Conservation (phyloP, 768 basidiomycete genomes). For the Amyloporia xantha region DNA sequence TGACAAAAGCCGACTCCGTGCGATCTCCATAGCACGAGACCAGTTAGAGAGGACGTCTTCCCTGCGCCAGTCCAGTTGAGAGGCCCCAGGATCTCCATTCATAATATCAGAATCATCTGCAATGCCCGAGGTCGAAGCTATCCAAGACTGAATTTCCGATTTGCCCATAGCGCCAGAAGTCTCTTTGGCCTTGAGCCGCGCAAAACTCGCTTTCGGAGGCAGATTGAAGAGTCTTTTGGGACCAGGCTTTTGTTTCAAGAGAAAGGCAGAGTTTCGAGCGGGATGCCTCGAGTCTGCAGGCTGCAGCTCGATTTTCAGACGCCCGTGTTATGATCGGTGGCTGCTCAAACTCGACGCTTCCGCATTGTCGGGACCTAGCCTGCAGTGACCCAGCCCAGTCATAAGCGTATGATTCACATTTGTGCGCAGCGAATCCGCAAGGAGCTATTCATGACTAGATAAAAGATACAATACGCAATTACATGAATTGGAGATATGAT, state of each 20-base stretch:
- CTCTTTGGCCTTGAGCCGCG: slow-evolving; percentile 47
- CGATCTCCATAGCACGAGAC: slow-evolving; percentile 46
- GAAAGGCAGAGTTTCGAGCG: not conserved
- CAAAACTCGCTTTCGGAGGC: slow-evolving; percentile 30
- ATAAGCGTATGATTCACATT: not conserved
- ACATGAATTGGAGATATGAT: not conserved
- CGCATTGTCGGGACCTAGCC: too few species aligned
- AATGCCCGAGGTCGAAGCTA: slow-evolving; percentile 37
- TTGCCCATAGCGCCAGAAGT: slow-evolving; percentile 26
- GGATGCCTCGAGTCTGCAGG: too few species aligned
- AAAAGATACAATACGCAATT: not conserved
- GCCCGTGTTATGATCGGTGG: too few species aligned
- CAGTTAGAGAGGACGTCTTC: slow-evolving; percentile 50
- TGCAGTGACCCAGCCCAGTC: not conserved
- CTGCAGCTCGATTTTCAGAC: too few species aligned
- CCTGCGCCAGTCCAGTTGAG: slow-evolving; percentile 40
- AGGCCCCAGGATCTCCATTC: slow-evolving; percentile 5
- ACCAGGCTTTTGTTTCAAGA: not conserved
- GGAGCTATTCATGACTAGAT: too few species aligned
- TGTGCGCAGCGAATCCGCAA: too few species aligned
- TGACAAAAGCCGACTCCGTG: slow-evolving; percentile 42
- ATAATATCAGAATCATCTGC: slow-evolving; percentile 28
- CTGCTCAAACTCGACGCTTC: too few species aligned
- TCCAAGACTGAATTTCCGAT: slow-evolving; percentile 60
- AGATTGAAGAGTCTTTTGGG: slow-evolving; percentile 7